Conservation (phyloP, 2,329 filamentous ascomycete genomes). For the Zymoseptoria passerinii region DNA sequence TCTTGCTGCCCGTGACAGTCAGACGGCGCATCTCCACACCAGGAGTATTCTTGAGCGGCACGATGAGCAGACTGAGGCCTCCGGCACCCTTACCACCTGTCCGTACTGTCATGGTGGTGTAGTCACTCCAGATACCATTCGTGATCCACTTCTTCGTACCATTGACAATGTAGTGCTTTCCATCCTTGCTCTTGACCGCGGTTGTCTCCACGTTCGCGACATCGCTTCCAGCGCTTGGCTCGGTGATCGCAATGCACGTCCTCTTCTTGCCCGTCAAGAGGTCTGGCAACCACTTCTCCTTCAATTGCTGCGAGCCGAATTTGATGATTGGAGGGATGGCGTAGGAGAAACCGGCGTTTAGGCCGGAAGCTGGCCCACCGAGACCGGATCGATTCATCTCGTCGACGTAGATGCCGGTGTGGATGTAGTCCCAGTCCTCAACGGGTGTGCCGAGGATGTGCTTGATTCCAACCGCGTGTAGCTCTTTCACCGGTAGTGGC, state of each 20-base stretch:
- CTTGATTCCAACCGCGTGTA: slow-evolving; percentile 56
- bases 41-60: slow-evolving; percentile 33
- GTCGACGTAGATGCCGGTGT: slow-evolving; percentile 59
- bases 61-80: slow-evolving; percentile 13
- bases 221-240: slow-evolving; percentile 63
- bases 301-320: slow-evolving; percentile 52
- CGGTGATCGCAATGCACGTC: slow-evolving; percentile 68
- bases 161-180: slow-evolving; percentile 61
- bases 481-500: slow-evolving; percentile 59
- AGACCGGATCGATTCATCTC: slow-evolving; percentile 62
- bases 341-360: slow-evolving; percentile 63
- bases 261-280: slow-evolving; percentile 58
- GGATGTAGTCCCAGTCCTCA: slow-evolving; percentile 65
- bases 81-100: slow-evolving; percentile 44
- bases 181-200: slow-evolving; percentile 52
- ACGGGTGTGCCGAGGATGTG: slow-evolving; percentile 59
- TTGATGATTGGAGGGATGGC: slow-evolving; percentile 63
- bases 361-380: slow-evolving; percentile 50
- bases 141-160: slow-evolving; percentile 74
- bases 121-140: slow-evolving; percentile 62
- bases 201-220: slow-evolving; percentile 65
- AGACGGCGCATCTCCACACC: slow-evolving; percentile 60
- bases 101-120: slow-evolving; percentile 57
- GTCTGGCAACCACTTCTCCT: slow-evolving; percentile 59
- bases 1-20: slow-evolving; percentile 55